Evolutionary conservation across 345 rosid genomes (phyloP), one percentile per base, ranked within the genome.

Genomic region (Acer campestre): DNA sequence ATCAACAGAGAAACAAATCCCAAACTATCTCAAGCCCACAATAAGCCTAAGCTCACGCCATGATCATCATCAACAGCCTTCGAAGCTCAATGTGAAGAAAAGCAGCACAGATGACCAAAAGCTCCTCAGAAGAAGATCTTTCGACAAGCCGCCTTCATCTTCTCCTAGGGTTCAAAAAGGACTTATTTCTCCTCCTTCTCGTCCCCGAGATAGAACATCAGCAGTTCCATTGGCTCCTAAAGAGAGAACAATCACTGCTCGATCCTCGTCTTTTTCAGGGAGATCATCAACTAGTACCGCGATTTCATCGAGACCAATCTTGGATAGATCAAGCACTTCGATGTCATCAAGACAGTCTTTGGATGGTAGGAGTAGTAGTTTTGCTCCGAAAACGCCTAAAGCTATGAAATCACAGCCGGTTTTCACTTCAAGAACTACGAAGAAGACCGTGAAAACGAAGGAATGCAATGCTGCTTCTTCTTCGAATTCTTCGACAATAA

Each of bases 21-120:
- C 93, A 2, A 85, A 87, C 78, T 87, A 91, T 82, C 81, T 91
- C n/a, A 93, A 76, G 78, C 93, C 97, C 14, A 91, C 97, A 1
- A 10, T 80, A 22, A 85, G 89, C 78, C 87, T 80, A 14, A 84
- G 88, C 78, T 89, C 94, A 29, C 82, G 85, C 74, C 49, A 79
- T 1, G 93, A 88, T 20, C 61, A 56, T 56, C 88, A 9, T 10
- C 46, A 42, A 10, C 49, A 46, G 11, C 13, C 46, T 13, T 58
- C 61, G 53, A 90, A 82, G 46, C 67, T 31, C 58, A 53, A 53
- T 31, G 56, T 48, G 11, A 87, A 85, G 85, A 92, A 88, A 77
- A 70, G n/a, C 51, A 27, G 4, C 25, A 87, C 72, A 20, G 89
- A 85, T 51, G 18, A 75, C 44, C 82, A 84, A 70, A 77, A 86